phyloP scores from a whole-genome alignment of 208 protist genomes.

The Trypanosoma lewisi region DNA sequence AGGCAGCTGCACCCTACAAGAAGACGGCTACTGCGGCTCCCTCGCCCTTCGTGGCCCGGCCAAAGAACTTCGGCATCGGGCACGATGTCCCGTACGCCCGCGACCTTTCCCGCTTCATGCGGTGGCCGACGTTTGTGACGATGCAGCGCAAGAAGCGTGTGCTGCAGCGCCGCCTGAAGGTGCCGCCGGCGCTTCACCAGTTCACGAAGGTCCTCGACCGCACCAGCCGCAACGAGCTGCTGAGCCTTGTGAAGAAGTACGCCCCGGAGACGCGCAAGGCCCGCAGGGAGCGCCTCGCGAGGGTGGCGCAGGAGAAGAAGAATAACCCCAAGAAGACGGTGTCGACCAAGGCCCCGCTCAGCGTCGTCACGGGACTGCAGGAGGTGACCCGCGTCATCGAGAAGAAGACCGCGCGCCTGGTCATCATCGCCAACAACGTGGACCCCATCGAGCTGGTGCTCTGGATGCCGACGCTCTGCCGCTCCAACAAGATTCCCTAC shows the following conservation, averaged over 20 bases:
- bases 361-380: constrained; percentile 97
- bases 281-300: constrained; percentile 94
- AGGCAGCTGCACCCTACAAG: constrained; percentile 82
- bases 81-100: constrained; percentile 91
- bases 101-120: constrained; percentile 98
- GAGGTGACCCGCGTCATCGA: constrained; percentile 98
- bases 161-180: constrained; percentile 97
- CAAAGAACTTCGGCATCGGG: constrained; percentile 93
- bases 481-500: constrained; percentile 99
- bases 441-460: constrained; percentile 99
- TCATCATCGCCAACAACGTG: constrained; percentile 99
- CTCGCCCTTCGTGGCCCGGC: constrained; percentile 74
- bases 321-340: constrained; percentile 73
- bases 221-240: constrained; percentile 95
- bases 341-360: constrained; percentile 85
- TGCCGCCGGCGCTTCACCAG: constrained; percentile 89
- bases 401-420: constrained; percentile 98
- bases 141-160: constrained; percentile 98
- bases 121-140: constrained; percentile 98
- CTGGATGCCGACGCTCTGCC: constrained; percentile 99
- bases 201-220: constrained; percentile 93
- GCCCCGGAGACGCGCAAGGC: constrained; percentile 94
- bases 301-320: constrained; percentile 93
- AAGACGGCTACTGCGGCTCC: constrained; percentile 42
- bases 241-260: constrained; percentile 98